A percentile compares a stretch with the other conserved stretches of the same genome.
Evolutionary conservation across 495 filamentous ascomycete species (phyloP).

Genomic region (Penicillium lagena): DNA sequence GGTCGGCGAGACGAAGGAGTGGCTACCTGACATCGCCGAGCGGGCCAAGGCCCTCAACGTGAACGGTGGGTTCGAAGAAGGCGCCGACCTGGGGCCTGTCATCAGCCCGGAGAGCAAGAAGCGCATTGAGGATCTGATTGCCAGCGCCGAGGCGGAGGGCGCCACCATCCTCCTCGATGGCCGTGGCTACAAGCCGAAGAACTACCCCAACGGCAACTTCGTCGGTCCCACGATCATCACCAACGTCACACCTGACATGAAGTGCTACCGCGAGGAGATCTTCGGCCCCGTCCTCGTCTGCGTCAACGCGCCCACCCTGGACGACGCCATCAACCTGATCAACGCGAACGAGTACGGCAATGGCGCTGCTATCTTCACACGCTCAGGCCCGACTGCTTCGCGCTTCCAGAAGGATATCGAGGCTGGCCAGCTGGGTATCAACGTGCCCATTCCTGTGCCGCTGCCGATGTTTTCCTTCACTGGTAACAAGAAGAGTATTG

Average conservation of each 20-base stretch:
- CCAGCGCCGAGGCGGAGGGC: slow-evolving; percentile 84
- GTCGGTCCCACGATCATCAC: slow-evolving; percentile 90
- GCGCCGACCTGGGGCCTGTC: slow-evolving; percentile 92
- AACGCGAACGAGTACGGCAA: slow-evolving; percentile 69
- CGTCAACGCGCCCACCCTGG: slow-evolving; percentile 68
- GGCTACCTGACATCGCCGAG: slow-evolving; percentile 87
- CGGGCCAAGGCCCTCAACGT: slow-evolving; percentile 84
- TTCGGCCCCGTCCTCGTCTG: slow-evolving; percentile 75
- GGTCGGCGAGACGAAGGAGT: slow-evolving; percentile 90
- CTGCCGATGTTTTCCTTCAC: slow-evolving; percentile 97
- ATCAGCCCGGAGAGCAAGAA: slow-evolving; percentile 89
- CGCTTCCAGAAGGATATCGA: slow-evolving; percentile 60
- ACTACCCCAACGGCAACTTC: slow-evolving; percentile 97
- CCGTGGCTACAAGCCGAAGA: slow-evolving; percentile 75
- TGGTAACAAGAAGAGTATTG: slow-evolving; percentile 94
- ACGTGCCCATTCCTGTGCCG: slow-evolving; percentile 77
- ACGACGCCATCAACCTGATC: slow-evolving; percentile 64
- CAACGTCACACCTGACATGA: slow-evolving; percentile 86
- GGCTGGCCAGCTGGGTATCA: slow-evolving; percentile 52
- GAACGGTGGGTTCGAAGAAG: slow-evolving; percentile 91
- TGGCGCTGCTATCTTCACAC: slow-evolving; percentile 63
- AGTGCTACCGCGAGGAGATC: slow-evolving; percentile 94
- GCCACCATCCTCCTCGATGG: slow-evolving; percentile 94
- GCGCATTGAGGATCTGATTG: slow-evolving; percentile 84
- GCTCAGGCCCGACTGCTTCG: slow-evolving; percentile 53